Base-by-base conservation (phyloP, 805 yeast genomes). In the Yamadazyma nakazawae region DNA sequence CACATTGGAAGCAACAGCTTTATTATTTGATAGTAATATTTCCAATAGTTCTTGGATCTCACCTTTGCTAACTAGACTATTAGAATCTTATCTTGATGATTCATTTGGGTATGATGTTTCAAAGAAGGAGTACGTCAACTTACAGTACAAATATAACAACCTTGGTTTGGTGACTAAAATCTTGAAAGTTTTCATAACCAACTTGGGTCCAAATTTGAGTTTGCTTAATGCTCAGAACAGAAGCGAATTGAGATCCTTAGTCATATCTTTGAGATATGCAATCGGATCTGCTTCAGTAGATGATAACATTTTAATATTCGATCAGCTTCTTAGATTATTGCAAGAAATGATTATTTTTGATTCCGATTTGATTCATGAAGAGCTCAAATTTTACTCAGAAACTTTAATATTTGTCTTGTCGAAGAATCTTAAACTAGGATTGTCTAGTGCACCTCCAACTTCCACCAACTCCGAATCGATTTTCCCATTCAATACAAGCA, bases 1-100 rank as follows among this genome's bases (percentile, higher is more conserved):
- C 75, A 74, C 92, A 0, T 61, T 90, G 54, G 77, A 76, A 40
- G 78, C 94, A 0, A 63, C 78, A 2, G 65, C 76, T 0, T 61
- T 86, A 11, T 68, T 90, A 26, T 37, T 42, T 17, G 81, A 79
- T 34, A 79, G 76, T 30, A 81, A 83, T 42, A 51, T 78, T 9
- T 73, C 79, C 19, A 78, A 75, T 45, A 51, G 59, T 5, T 65
- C 46, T 1, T 52, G 51, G 40, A 72, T 83, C 1, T 61, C 77
- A 2, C 69, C 69, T 14, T 56, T 83, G 0, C 45, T 72, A 38
- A 54, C 50, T 9, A 54, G 53, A 11, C n/a, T 70, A 2, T 50
- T 68, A 63, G 45, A 57, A 44, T 36, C 63, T 55, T 45, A 64
- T 72, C 46, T 71, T 48, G 50, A 72, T 62, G 61, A 61, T 72